Percentiles rank a stretch among this genome's conserved stretches.
These are phyloP conservation scores for Hemisphaericaspora xylanilytica DNA, from an alignment of 1,139 yeast genomes.

Conservation along the genomic window DNA sequence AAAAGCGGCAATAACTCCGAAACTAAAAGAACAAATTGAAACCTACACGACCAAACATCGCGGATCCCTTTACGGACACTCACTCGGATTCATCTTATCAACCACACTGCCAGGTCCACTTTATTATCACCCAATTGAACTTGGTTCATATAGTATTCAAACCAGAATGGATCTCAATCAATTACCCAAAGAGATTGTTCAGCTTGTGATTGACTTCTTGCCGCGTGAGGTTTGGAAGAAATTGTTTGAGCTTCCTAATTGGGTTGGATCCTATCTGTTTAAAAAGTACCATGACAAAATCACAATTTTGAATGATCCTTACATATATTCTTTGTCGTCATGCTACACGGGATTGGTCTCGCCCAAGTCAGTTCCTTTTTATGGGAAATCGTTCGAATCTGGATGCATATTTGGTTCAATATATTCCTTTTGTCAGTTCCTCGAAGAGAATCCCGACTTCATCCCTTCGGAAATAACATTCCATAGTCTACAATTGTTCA, in stretches of 20 bases:
- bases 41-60: too few relatives aligned
- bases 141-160: neutral
- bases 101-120: too few relatives aligned
- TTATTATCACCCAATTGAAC: too few relatives aligned
- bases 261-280: conserved; percentile 3
- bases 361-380: neutral
- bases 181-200: conserved; percentile 1
- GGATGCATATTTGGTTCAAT: conserved; percentile 2
- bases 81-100: neutral
- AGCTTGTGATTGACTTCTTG: neutral
- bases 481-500: neutral
- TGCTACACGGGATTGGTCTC: conserved; percentile 1
- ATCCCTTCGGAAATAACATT: conserved; percentile 4
- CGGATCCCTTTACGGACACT: too few relatives aligned
- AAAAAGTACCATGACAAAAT: conserved; percentile 1
- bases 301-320: conserved; percentile 1
- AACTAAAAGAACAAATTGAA: neutral
- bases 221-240: conserved; percentile 1
- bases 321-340: conserved; percentile 1
- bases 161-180: neutral
- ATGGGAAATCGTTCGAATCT: neutral
- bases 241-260: conserved; percentile 1
- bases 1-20: neutral
- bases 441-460: conserved; percentile 1
- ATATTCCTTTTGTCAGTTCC: conserved; percentile 1